Percentiles rank a stretch among this genome's conserved stretches.
These are phyloP conservation scores for Aquilaria sinensis DNA, from an alignment of 345 rosid species.

Conservation along the genomic window DNA sequence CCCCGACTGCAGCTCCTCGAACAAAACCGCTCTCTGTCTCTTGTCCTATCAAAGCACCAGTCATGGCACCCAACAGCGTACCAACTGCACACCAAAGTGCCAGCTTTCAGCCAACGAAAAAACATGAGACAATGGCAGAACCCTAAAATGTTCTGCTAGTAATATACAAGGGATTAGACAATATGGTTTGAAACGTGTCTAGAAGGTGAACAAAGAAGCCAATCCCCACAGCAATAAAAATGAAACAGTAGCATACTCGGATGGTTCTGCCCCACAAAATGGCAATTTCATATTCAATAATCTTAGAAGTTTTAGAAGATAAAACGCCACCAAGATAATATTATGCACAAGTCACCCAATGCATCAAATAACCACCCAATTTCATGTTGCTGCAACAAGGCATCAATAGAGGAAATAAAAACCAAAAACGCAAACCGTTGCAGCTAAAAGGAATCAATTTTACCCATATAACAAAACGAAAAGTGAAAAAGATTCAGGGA, in stretches of 20 bases:
- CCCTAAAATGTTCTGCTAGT: too few relatives aligned
- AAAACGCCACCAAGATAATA: too few relatives aligned
- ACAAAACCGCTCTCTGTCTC: slow-evolving; percentile 99
- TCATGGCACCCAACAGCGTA: slow-evolving; percentile 93
- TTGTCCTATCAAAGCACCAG: slow-evolving; percentile 99
- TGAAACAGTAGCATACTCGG: neutral
- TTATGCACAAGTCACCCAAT: too few relatives aligned
- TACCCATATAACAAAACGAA: neutral
- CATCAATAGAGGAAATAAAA: slow-evolving; percentile 4
- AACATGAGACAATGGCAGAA: too few relatives aligned
- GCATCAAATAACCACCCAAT: too few relatives aligned
- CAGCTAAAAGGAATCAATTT: slow-evolving; percentile 5
- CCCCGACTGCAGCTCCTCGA: slow-evolving; percentile 96
- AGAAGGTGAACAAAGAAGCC: too few relatives aligned
- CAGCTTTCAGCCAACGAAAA: too few relatives aligned
- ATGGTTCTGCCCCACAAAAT: too few relatives aligned
- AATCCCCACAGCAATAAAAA: neutral
- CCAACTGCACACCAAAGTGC: slow-evolving; percentile 53
- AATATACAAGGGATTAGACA: slow-evolving; percentile 5
- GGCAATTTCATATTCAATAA: too few relatives aligned
- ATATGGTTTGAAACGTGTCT: neutral
- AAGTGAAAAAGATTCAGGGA: neutral
- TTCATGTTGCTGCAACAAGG: too few relatives aligned
- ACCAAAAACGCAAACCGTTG: slow-evolving; percentile 9
- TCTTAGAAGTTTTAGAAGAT: too few relatives aligned